A percentile compares a stretch with the other conserved stretches of the same genome.
Conservation (phyloP, 306 rosid species). For the Fragaria ananassa region DNA sequence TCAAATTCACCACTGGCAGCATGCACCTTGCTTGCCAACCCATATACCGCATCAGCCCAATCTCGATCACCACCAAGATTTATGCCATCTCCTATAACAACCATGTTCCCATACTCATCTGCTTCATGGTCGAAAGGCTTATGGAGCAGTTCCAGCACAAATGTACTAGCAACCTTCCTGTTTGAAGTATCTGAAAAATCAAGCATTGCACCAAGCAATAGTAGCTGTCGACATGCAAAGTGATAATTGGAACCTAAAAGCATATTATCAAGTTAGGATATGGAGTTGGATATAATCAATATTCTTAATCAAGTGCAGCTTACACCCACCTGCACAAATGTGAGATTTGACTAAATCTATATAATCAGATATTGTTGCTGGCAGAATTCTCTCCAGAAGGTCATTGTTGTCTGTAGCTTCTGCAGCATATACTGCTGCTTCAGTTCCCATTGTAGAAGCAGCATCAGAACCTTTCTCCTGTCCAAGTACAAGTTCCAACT, state of each 20-base stretch:
- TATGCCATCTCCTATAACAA: conserved; percentile 87
- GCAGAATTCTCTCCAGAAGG: conserved; percentile 80
- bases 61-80: conserved; percentile 91
- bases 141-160: conserved; percentile 78
- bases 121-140: conserved; percentile 78
- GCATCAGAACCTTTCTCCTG: conserved; percentile 94
- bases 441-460: conserved; percentile 86
- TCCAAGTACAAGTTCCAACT: conserved; percentile 24
- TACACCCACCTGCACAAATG: conserved; percentile 58
- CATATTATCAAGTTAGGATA: conserved; percentile 15
- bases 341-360: conserved; percentile 81
- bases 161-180: conserved; percentile 70
- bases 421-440: conserved; percentile 92
- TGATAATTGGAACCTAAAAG: conserved; percentile 67
- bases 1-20: conserved; percentile 83
- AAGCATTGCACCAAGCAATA: conserved; percentile 82
- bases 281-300: conserved; percentile 5
- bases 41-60: conserved; percentile 82
- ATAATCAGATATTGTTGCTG: conserved; percentile 72
- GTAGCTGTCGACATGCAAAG: conserved; percentile 81
- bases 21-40: conserved; percentile 73
- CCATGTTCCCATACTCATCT: conserved; percentile 71
- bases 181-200: conserved; percentile 83
- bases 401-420: conserved; percentile 91
- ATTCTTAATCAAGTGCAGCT: conserved; percentile 21